Evolutionary conservation across 306 rosid genomes (phyloP).

Genomic region (Acacia crassicarpa): DNA sequence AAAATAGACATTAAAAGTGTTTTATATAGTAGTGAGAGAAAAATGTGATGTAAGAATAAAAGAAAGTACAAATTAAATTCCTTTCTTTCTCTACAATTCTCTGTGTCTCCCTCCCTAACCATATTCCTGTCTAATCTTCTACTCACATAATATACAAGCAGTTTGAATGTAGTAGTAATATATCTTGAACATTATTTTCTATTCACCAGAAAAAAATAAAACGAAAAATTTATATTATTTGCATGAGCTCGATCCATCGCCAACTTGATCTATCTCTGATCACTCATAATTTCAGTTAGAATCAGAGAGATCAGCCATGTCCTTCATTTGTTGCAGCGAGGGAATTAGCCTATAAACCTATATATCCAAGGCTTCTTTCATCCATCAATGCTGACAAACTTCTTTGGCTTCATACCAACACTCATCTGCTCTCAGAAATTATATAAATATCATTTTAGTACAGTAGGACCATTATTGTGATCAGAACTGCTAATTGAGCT

Average conservation of each 20-base stretch:
- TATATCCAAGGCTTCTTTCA: slow-evolving; percentile 92
- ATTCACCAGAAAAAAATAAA: background rate
- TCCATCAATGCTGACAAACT: slow-evolving; percentile 96
- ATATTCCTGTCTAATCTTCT: background rate
- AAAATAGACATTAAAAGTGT: no score
- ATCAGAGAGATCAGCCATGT: slow-evolving; percentile 21
- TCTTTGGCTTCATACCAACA: slow-evolving; percentile 72
- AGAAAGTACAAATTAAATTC: background rate
- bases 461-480: background rate
- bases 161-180: background rate
- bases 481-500: background rate
- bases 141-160: background rate
- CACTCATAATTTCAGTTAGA: slow-evolving; percentile 19
- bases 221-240: background rate
- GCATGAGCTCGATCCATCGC: background rate
- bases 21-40: no score
- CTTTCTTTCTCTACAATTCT: slow-evolving; percentile 21
- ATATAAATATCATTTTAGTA: slow-evolving; percentile 2
- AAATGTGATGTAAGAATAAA: background rate
- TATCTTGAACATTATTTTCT: background rate
- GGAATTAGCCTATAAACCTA: slow-evolving; percentile 64
- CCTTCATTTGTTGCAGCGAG: slow-evolving; percentile 17
- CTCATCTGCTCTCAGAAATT: slow-evolving; percentile 51
- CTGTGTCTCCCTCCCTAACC: background rate
- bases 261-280: background rate